phyloP scores from a whole-genome alignment of 108 stramenopile genomes.

The Pseudonitzschia delicatissima region DNA sequence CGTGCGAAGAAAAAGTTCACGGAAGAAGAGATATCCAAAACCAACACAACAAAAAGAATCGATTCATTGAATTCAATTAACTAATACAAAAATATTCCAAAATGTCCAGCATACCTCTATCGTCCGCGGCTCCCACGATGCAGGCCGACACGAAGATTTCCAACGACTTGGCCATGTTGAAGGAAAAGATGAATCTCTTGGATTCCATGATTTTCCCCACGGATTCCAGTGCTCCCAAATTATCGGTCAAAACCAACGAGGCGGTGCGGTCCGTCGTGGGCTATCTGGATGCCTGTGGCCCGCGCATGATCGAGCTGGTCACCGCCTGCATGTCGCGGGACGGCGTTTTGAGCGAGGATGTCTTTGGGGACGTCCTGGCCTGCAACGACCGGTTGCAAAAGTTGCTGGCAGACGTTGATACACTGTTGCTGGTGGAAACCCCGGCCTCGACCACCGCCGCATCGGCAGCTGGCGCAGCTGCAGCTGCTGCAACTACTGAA shows the following conservation, averaged over 20 bases:
- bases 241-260: slow-evolving; percentile 45
- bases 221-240: slow-evolving; percentile 12
- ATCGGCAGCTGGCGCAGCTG: slow-evolving; percentile 1
- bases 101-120: not conserved
- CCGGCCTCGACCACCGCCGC: slow-evolving; percentile 44
- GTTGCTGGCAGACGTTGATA: slow-evolving; percentile 48
- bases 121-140: not conserved
- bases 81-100: not conserved
- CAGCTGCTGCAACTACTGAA: not conserved
- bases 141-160: slow-evolving; percentile 60
- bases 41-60: too few relatives aligned
- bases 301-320: slow-evolving; percentile 83
- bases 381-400: slow-evolving; percentile 74
- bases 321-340: slow-evolving; percentile 47
- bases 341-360: slow-evolving; percentile 58
- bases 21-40: too few relatives aligned
- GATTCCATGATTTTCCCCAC: slow-evolving; percentile 47
- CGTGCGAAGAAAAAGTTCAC: too few relatives aligned
- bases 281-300: slow-evolving; percentile 81
- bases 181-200: slow-evolving; percentile 75
- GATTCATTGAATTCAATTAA: not conserved
- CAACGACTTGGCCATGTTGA: slow-evolving; percentile 50
- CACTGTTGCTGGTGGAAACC: slow-evolving; percentile 36
- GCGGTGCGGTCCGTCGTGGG: slow-evolving; percentile 65
- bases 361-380: slow-evolving; percentile 65